A percentile compares a stretch with the other conserved stretches of the same genome.
Evolutionary conservation across 2,329 filamentous ascomycete genomes (phyloP).

Genomic region (Pleoardoris graminearum): DNA sequence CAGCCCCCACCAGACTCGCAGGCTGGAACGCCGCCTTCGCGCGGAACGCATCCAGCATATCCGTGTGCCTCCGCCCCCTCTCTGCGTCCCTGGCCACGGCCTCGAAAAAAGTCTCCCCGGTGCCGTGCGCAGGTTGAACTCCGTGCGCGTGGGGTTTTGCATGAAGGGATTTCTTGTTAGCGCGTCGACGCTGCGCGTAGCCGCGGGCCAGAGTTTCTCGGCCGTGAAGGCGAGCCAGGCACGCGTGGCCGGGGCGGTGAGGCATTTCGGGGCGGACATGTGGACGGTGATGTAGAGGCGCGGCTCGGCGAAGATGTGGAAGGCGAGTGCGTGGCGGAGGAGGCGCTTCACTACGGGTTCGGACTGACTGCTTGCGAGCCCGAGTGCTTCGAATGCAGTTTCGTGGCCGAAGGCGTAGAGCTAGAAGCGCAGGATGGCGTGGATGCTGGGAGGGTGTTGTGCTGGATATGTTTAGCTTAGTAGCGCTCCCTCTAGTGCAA

Average conservation of each 20-base stretch:
- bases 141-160: background rate
- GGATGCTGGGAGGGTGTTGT: no score
- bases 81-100: background rate
- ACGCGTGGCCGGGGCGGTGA: background rate
- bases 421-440: background rate
- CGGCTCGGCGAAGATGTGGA: conserved; percentile 1
- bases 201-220: conserved; percentile 1
- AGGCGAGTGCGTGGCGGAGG: background rate
- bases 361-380: background rate
- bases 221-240: background rate
- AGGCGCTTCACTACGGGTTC: background rate
- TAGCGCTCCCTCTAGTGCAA: no score
- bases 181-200: background rate
- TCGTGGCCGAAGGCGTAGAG: background rate
- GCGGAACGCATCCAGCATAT: background rate
- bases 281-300: background rate
- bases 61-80: background rate
- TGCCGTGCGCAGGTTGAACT: background rate
- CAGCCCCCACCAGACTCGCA: background rate
- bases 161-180: background rate
- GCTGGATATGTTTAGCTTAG: no score
- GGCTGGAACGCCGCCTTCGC: background rate
- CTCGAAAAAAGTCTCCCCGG: background rate
- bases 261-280: background rate
- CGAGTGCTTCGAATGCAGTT: background rate